Percentiles rank a stretch among this genome's conserved stretches.
Evolutionary conservation across 2,329 filamentous ascomycete species (phyloP).

Genomic region (Sporothrix brunneoviolacea): DNA sequence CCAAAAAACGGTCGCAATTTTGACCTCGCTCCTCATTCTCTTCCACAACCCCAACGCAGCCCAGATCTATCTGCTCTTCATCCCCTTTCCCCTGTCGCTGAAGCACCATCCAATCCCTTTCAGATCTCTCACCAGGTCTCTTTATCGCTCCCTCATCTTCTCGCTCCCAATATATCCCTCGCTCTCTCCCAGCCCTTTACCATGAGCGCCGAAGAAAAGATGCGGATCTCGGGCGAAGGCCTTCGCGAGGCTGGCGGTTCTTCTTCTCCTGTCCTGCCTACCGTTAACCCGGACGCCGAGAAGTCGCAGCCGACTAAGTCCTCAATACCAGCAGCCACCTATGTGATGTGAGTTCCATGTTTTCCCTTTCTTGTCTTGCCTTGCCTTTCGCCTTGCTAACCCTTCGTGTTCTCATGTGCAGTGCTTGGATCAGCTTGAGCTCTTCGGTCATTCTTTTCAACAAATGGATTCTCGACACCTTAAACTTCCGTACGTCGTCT

Average conservation of each 20-base stretch:
- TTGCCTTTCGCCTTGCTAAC: not conserved
- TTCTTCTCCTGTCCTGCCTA: constrained; percentile 61
- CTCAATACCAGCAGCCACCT: constrained; percentile 72
- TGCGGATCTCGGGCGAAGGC: constrained; percentile 72
- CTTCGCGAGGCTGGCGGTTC: constrained; percentile 46
- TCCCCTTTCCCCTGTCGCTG: too few species aligned
- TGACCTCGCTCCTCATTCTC: not conserved
- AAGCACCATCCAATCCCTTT: not conserved
- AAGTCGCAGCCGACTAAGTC: constrained; percentile 61
- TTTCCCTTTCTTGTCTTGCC: not conserved
- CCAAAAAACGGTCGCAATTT: too few species aligned
- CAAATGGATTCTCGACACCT: constrained; percentile 91
- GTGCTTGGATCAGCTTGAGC: constrained; percentile 86
- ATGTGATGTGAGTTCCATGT: constrained; percentile 68
- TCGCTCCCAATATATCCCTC: not conserved
- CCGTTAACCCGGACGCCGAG: constrained; percentile 67
- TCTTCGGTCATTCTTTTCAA: constrained; percentile 98
- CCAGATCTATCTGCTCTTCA: too few species aligned
- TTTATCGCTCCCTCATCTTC: not conserved
- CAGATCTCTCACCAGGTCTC: not conserved
- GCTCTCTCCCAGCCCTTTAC: constrained; percentile 21
- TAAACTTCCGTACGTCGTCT: constrained; percentile 64
- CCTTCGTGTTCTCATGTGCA: constrained; percentile 30
- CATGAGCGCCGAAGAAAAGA: constrained; percentile 72
- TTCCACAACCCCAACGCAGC: not conserved